These are phyloP conservation scores for Litchi chinensis DNA, from an alignment of 345 rosid genomes.

Conservation along the genomic window DNA sequence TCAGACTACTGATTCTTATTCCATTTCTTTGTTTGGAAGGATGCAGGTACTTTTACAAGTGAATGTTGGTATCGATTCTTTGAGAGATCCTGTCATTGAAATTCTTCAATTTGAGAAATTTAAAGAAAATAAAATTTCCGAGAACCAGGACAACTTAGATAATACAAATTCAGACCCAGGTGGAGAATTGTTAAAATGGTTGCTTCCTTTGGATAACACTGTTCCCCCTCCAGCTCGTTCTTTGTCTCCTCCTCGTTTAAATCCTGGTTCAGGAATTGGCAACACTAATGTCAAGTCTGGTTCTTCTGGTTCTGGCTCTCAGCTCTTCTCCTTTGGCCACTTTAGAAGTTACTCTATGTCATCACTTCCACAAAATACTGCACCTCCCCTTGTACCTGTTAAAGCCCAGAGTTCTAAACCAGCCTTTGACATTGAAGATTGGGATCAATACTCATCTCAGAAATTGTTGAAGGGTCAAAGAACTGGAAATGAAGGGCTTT, in stretches of 20 bases:
- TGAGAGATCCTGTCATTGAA: constrained; percentile 86
- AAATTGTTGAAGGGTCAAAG: constrained; percentile 44
- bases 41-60: constrained; percentile 95
- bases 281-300: constrained; percentile 56
- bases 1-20: constrained; percentile 46
- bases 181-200: constrained; percentile 84
- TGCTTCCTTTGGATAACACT: constrained; percentile 87
- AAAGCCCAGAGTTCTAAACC: constrained; percentile 78
- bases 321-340: constrained; percentile 81
- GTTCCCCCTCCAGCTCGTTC: constrained; percentile 57
- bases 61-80: constrained; percentile 70
- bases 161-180: constrained; percentile 58
- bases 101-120: constrained; percentile 95
- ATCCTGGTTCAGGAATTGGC: constrained; percentile 57
- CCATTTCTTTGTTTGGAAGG: constrained; percentile 80
- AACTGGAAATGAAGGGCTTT: constrained; percentile 59
- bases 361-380: constrained; percentile 76
- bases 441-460: constrained; percentile 68
- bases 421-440: constrained; percentile 71
- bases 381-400: constrained; percentile 54
- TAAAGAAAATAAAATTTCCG: constrained; percentile 40
- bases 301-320: constrained; percentile 63
- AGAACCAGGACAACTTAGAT: constrained; percentile 39
- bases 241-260: constrained; percentile 56
- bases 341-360: constrained; percentile 99